Evolutionary conservation across 2,329 filamentous ascomycete genomes (phyloP).

Genomic region (Plectosphaerella sp.): DNA sequence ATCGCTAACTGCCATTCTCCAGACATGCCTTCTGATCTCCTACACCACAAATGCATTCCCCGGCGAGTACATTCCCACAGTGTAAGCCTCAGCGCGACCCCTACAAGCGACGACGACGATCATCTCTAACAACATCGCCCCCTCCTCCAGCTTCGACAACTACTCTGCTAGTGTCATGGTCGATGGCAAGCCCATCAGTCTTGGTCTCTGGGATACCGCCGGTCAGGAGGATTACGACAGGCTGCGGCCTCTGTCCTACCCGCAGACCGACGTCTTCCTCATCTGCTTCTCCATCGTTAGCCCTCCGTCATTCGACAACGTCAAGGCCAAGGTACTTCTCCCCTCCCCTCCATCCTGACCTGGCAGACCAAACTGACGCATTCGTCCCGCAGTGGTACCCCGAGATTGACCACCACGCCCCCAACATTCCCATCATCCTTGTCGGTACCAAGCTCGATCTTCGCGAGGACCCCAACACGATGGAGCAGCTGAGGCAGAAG

Average conservation of each 20-base stretch:
- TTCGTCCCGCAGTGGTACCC: conserved; percentile 74
- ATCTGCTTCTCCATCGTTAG: conserved; percentile 99
- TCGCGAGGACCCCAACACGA: conserved; percentile 79
- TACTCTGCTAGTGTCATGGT: conserved; percentile 99
- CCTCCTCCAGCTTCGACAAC: conserved; percentile 77
- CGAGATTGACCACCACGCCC: conserved; percentile 95
- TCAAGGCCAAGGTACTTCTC: conserved; percentile 82
- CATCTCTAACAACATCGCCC: conserved; percentile 9
- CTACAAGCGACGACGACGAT: background rate
- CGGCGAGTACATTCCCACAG: conserved; percentile 99
- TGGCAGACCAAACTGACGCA: background rate
- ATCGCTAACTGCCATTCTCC: conserved; percentile 21
- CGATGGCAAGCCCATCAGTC: conserved; percentile 93
- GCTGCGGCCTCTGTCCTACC: conserved; percentile 90
- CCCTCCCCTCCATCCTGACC: background rate
- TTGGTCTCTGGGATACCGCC: conserved; percentile 97
- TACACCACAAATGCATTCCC: conserved; percentile 99
- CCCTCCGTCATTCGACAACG: conserved; percentile 97
- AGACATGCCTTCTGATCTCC: conserved; percentile 98
- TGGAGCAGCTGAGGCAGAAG: conserved; percentile 80
- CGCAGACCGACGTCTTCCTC: conserved; percentile 96
- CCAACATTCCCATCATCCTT: conserved; percentile 91
- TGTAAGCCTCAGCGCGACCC: conserved; percentile 52
- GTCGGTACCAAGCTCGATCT: conserved; percentile 97
- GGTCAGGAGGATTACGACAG: conserved; percentile 98